phyloP scores from a whole-genome alignment of 306 rosid species.

The Acacia crassicarpa region DNA sequence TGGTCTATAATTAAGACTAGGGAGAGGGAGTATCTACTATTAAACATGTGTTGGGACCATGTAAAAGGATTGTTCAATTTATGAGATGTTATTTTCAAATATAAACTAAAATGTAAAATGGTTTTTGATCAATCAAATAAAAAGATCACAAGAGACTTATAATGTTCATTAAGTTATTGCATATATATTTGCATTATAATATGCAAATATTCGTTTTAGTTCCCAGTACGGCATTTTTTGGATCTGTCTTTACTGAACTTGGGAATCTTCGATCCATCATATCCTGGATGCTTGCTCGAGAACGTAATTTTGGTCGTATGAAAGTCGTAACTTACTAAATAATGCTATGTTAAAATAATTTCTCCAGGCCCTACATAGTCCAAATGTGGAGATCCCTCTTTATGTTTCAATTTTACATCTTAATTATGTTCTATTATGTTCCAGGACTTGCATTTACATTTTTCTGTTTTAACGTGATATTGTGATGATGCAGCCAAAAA shows the following conservation, averaged over 20 bases:
- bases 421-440: too few species aligned
- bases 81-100: too few species aligned
- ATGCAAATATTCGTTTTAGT: too few species aligned
- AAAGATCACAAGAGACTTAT: too few species aligned
- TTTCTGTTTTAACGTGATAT: neutral
- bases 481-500: slow-evolving; percentile 71
- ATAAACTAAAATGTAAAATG: too few species aligned
- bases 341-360: neutral
- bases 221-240: neutral
- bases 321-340: neutral
- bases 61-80: too few species aligned
- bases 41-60: too few species aligned
- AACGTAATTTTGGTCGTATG: neutral
- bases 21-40: too few species aligned
- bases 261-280: neutral
- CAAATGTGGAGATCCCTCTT: neutral
- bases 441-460: neutral
- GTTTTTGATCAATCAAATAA: too few species aligned
- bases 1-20: too few species aligned
- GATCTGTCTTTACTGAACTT: neutral
- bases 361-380: neutral
- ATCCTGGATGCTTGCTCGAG: neutral
- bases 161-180: neutral
- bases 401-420: neutral
- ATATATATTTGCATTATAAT: neutral